A percentile compares a stretch with the other conserved stretches of the same genome.
phyloP scores from a whole-genome alignment of 139 green algal species.

The Tetraselmis chui region DNA sequence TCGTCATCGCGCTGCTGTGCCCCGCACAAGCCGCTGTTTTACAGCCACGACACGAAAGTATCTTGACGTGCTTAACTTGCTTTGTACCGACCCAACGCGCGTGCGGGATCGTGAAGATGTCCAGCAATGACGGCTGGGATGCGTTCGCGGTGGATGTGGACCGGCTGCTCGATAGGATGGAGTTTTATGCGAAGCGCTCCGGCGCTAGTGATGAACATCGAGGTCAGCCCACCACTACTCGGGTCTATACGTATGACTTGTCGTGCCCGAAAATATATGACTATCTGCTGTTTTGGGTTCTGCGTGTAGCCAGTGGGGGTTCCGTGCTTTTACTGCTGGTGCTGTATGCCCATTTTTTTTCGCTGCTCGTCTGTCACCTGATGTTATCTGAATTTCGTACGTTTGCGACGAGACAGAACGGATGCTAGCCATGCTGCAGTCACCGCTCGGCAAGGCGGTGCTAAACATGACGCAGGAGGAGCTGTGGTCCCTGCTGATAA shows the following conservation, averaged over 20 bases:
- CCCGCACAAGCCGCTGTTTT: no score
- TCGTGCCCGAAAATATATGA: background rate
- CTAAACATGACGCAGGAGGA: background rate
- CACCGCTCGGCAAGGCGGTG: conserved; percentile 2
- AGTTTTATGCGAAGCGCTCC: conserved; percentile 10
- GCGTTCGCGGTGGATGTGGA: background rate
- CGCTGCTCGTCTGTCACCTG: background rate
- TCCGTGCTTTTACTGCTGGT: no score
- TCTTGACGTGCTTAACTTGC: no score
- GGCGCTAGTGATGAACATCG: background rate
- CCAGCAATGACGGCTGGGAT: no score
- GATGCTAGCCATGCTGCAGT: conserved; percentile 2
- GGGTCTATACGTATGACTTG: background rate
- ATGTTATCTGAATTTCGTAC: background rate
- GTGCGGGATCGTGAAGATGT: no score
- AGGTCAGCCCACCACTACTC: background rate
- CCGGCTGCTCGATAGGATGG: background rate
- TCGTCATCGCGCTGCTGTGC: no score
- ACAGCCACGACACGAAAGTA: no score
- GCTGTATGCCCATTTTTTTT: background rate
- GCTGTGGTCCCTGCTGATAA: conserved; percentile 16
- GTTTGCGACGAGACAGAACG: conserved; percentile 12
- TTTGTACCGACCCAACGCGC: no score
- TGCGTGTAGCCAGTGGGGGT: no score
- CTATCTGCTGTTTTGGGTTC: background rate